These are phyloP conservation scores for Suillus decipiens DNA, from an alignment of 768 basidiomycete genomes.

Conservation along the genomic window DNA sequence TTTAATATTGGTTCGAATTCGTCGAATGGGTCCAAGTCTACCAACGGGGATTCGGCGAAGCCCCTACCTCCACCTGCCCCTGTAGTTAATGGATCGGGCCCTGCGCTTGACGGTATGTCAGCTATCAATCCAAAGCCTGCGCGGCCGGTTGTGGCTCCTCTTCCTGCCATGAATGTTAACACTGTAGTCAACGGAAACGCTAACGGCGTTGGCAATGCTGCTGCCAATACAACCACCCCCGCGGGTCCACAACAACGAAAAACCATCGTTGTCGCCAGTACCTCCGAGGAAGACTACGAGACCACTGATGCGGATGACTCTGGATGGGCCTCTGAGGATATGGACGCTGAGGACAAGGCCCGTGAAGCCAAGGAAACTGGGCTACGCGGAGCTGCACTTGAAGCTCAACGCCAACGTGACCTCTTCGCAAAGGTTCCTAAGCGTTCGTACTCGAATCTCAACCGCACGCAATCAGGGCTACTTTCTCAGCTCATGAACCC, in stretches of 20 bases:
- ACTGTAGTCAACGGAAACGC: conserved; percentile 15
- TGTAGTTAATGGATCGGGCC: conserved; percentile 17
- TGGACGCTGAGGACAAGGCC: conserved; percentile 38
- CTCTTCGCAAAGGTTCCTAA: conserved; percentile 71
- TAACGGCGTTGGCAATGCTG: conserved; percentile 17
- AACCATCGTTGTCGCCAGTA: conserved; percentile 49
- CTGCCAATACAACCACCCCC: conserved; percentile 22
- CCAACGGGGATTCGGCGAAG: conserved; percentile 24
- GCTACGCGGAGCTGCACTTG: conserved; percentile 56
- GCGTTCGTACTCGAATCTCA: conserved; percentile 62
- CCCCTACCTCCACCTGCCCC: conserved; percentile 21
- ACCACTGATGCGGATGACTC: conserved; percentile 59
- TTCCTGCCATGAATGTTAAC: conserved; percentile 15
- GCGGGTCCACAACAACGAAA: conserved; percentile 33
- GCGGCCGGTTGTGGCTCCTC: background rate
- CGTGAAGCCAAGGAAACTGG: conserved; percentile 34
- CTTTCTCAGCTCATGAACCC: conserved; percentile 75
- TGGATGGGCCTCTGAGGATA: conserved; percentile 65
- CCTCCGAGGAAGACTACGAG: conserved; percentile 49
- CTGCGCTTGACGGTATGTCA: conserved; percentile 7
- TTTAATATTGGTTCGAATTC: conserved; percentile 66
- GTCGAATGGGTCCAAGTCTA: conserved; percentile 45
- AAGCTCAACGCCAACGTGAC: conserved; percentile 65
- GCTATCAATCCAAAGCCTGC: conserved; percentile 9
- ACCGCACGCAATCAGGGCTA: conserved; percentile 55